Evolutionary conservation across 345 rosid genomes (phyloP).

Genomic region (Eucalyptus cloeziana): DNA sequence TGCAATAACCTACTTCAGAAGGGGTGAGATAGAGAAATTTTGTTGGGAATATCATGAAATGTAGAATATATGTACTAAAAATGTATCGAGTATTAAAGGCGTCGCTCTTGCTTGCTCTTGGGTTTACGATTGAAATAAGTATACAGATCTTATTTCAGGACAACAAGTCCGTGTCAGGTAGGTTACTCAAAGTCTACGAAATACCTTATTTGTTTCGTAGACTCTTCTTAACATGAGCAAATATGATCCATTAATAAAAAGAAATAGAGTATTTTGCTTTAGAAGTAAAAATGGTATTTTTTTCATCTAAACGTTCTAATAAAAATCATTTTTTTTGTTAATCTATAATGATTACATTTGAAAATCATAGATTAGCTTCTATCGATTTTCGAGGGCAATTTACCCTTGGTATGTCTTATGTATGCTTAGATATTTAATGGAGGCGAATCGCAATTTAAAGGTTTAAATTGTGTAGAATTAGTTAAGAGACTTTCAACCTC

Average conservation of each 20-base stretch:
- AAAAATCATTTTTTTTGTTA: not conserved
- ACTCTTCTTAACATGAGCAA: not conserved
- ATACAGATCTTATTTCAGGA: not conserved
- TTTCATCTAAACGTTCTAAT: not conserved
- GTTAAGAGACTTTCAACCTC: not conserved
- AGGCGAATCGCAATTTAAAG: not conserved
- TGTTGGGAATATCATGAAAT: not conserved
- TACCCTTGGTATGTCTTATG: not conserved
- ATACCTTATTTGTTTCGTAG: not conserved
- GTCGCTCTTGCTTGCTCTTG: not conserved
- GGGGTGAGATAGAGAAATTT: not conserved
- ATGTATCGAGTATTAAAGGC: not conserved
- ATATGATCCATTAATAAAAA: not conserved
- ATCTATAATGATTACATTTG: not conserved
- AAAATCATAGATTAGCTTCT: not conserved
- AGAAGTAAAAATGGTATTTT: not conserved
- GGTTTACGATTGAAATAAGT: not conserved
- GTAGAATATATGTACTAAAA: not conserved
- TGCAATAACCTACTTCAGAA: not conserved
- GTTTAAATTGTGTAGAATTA: not conserved
- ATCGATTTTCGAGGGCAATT: not conserved
- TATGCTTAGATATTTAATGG: not conserved
- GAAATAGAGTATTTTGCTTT: not conserved
- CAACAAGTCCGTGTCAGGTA: not conserved
- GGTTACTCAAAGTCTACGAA: not conserved